Evolutionary conservation across 768 basidiomycete genomes (phyloP).

Genomic region (Podaxis sp.): DNA sequence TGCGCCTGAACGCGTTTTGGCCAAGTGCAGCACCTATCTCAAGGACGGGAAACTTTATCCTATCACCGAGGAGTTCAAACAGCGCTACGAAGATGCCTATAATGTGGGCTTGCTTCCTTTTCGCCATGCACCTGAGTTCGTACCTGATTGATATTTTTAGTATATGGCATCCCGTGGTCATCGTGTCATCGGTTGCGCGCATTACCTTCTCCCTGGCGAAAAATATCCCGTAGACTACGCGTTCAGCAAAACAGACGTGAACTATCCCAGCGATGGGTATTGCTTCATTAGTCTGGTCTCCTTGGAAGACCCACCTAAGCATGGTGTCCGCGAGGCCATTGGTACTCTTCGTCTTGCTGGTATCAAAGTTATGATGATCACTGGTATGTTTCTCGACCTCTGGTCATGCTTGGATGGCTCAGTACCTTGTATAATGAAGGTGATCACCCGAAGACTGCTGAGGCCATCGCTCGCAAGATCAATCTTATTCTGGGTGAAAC

Average conservation of each 20-base stretch:
- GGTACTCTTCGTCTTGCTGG: conserved; percentile 69
- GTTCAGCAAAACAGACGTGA: conserved; percentile 55
- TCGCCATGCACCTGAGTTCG: not conserved
- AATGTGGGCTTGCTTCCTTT: conserved; percentile 37
- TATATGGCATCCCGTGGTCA: conserved; percentile 80
- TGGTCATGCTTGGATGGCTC: not conserved
- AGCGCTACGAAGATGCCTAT: conserved; percentile 59
- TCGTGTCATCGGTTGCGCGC: conserved; percentile 73
- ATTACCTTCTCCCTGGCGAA: conserved; percentile 50
- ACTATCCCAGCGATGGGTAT: conserved; percentile 56
- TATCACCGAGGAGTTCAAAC: conserved; percentile 56
- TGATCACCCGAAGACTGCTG: conserved; percentile 73
- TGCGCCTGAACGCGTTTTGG: conserved; percentile 67
- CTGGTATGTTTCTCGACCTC: conserved; percentile 37
- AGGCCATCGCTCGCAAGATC: conserved; percentile 73
- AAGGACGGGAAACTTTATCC: conserved; percentile 47
- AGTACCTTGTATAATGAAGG: conserved; percentile 28
- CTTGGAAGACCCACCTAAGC: conserved; percentile 70
- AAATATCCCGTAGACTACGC: conserved; percentile 44
- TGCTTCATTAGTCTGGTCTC: conserved; percentile 68
- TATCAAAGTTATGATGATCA: conserved; percentile 79
- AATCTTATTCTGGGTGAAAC: conserved; percentile 69
- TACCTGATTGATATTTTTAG: conserved; percentile 30
- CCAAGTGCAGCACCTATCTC: conserved; percentile 61
- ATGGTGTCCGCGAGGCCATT: conserved; percentile 71